phyloP scores from a whole-genome alignment of 306 rosid genomes.

The Pyrus betulifolia region DNA sequence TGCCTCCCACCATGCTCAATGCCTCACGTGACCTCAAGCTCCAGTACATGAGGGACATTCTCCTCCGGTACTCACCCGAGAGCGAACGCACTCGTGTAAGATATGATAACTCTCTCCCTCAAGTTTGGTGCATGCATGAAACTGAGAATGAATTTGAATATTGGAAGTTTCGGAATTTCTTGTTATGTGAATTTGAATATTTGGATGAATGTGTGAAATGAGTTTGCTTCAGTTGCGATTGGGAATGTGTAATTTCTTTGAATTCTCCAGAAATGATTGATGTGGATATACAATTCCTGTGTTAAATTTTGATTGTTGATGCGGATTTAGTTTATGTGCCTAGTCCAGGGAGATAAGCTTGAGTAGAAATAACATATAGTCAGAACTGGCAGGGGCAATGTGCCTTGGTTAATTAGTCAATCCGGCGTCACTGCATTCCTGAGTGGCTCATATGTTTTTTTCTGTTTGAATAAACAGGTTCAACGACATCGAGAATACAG shows the following conservation, averaged over 20 bases:
- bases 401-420: background rate
- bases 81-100: conserved; percentile 73
- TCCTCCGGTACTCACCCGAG: conserved; percentile 58
- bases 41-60: conserved; percentile 63
- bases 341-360: background rate
- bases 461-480: conserved; percentile 44
- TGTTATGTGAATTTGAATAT: background rate
- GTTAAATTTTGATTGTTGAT: background rate
- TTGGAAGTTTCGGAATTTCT: background rate
- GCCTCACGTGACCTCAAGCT: conserved; percentile 59
- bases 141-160: background rate
- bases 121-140: background rate
- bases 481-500: conserved; percentile 76
- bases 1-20: conserved; percentile 54
- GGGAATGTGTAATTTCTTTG: background rate
- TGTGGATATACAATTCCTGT: background rate
- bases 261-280: background rate
- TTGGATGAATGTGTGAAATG: background rate
- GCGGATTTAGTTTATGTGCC: background rate
- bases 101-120: background rate
- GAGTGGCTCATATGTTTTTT: background rate
- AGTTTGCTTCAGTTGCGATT: background rate
- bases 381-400: background rate
- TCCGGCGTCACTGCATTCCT: background rate
- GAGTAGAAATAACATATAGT: background rate